phyloP scores from a whole-genome alignment of 2,329 filamentous ascomycete species.

The Zymoseptoria brevis region DNA sequence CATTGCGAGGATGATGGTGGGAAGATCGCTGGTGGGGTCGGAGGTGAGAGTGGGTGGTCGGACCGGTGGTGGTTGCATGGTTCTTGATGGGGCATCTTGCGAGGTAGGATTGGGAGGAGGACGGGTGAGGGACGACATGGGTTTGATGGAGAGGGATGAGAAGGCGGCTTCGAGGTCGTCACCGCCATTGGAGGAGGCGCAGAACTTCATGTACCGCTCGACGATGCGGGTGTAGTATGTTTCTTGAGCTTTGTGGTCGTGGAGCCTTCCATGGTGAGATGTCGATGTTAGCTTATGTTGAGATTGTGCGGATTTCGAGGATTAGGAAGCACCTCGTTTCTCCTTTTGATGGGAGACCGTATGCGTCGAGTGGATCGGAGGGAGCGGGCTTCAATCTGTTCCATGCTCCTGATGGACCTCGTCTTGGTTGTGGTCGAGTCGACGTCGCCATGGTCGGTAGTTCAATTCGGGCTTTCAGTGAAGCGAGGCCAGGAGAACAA shows the following conservation, averaged over 20 bases:
- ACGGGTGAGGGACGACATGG: background rate
- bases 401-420: constrained; percentile 51
- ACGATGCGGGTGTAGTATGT: constrained; percentile 80
- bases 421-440: constrained; percentile 23
- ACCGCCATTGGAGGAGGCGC: constrained; percentile 62
- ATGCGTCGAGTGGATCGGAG: constrained; percentile 67
- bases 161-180: constrained; percentile 70
- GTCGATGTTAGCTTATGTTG: constrained; percentile 7
- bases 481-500: no score
- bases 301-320: no score
- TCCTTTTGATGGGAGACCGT: constrained; percentile 84
- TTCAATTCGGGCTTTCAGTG: background rate
- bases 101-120: background rate
- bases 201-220: constrained; percentile 83
- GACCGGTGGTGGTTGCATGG: background rate
- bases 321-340: constrained; percentile 68
- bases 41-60: constrained; percentile 11
- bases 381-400: constrained; percentile 65
- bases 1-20: constrained; percentile 70
- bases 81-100: background rate
- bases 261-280: constrained; percentile 29
- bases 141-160: constrained; percentile 49
- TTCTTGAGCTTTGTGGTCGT: constrained; percentile 69
- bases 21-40: constrained; percentile 50
- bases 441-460: constrained; percentile 16